These are phyloP conservation scores for Hansfordia pulvinata DNA, from an alignment of 2,329 filamentous ascomycete genomes.

Conservation along the genomic window DNA sequence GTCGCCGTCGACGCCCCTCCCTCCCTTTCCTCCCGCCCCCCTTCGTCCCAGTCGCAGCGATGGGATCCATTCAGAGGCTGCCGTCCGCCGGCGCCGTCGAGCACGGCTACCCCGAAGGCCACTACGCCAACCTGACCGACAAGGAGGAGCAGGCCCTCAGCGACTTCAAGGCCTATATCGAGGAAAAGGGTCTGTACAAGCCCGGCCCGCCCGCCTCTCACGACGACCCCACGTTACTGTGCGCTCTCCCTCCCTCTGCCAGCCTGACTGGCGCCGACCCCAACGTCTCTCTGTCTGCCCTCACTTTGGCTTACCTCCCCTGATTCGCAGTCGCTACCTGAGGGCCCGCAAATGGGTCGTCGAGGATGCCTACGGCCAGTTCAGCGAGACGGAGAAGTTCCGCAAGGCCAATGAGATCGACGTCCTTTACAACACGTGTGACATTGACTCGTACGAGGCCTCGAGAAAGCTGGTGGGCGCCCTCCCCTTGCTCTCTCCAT, in stretches of 20 bases:
- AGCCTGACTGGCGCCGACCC: neutral
- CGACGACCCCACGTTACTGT: conserved; percentile 63
- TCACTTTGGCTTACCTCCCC: conserved; percentile 4
- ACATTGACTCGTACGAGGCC: conserved; percentile 71
- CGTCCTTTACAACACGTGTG: conserved; percentile 73
- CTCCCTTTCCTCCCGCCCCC: too few relatives aligned
- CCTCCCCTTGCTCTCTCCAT: too few relatives aligned
- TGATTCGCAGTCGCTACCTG: conserved; percentile 57
- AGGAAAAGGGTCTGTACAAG: conserved; percentile 50
- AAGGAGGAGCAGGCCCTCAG: conserved; percentile 54
- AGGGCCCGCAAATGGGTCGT: conserved; percentile 73
- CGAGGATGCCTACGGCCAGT: conserved; percentile 67
- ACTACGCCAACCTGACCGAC: conserved; percentile 62
- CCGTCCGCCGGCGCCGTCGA: conserved; percentile 17
- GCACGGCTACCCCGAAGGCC: conserved; percentile 57
- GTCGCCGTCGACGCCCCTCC: too few relatives aligned
- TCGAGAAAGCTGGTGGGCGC: conserved; percentile 56
- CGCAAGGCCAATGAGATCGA: conserved; percentile 67
- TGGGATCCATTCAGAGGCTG: conserved; percentile 13
- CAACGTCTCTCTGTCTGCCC: conserved; percentile 1
- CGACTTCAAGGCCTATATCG: conserved; percentile 57
- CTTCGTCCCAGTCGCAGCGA: too few relatives aligned
- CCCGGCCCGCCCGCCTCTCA: conserved; percentile 45
- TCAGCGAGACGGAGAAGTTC: conserved; percentile 82
- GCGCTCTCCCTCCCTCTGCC: conserved; percentile 16